Evolutionary conservation across 2,329 filamentous ascomycete genomes (phyloP), one percentile per base, ranked within the genome.

Genomic region (Aspergillus ruber): DNA sequence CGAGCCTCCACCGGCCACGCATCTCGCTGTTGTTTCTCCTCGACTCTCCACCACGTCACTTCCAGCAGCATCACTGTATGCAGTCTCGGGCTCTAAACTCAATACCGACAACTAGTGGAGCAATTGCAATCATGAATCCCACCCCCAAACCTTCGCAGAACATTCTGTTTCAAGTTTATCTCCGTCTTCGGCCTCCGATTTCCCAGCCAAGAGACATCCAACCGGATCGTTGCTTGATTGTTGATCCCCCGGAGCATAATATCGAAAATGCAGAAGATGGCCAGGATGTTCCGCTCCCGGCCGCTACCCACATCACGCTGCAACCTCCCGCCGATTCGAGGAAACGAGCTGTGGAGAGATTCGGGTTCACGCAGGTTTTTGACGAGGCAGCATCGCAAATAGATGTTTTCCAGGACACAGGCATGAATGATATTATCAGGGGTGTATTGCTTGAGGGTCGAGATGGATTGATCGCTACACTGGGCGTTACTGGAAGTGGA

Each of bases 401-500:
- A 23, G 89, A 96, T 60, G 72, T 98, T 8, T 96, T 98, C 63
- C 79, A 88, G 55, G 84, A 84, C 60, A 88, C 86, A 0, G 85
- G 85, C 20, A 81, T 95, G 40, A 73, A 86, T 12, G 78, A 82
- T 1, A 74, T 96, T 39, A 79, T 96, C 6, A 84, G 91, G 59
- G 89, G 88, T 17, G 90, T 95, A 3, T 65, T 98, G 29, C 81
- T 84, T 44, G 85, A 93, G 54, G 89, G 90, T 15, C 85, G 89
- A 55, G 91, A 97, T 77, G 90, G 88, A 8, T 73, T 97, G 47
- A 74, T 98, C 46, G 93, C 93, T 25, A 97, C 93, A 6, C 70
- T 98, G 49, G 93, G 93, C 13, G 90, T 96, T 39, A 96, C 91
- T 6, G 93, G 93, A 10, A 96, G 90, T 43, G 93, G 93, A 67